Evolutionary conservation across 331 rosid species (phyloP), one percentile per base, ranked within the genome.

Genomic region (Prunus yedoensis): DNA sequence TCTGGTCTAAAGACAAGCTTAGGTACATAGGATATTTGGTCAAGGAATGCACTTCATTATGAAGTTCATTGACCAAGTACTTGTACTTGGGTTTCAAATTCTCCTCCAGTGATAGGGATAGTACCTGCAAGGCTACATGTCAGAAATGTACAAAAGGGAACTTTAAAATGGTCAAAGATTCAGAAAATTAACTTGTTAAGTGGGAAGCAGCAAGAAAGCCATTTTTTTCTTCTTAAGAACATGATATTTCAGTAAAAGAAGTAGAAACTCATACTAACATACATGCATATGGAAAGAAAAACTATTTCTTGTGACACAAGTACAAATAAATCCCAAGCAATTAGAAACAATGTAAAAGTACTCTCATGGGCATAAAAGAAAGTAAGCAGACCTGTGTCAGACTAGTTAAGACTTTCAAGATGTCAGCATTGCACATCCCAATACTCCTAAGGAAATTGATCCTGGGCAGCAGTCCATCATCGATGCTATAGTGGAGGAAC

Each of bases 1-100:
- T 89, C 85, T 95, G 97, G 73, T 95, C 96, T 75, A 95, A 84
- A 53, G 99, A 95, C 84, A 95, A 85, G 88, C 97, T 95, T 70
- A 95, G 88, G 81, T 95, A 95, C 91, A 82, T 89, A 0, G 99
- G 99, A 82, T 95, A 95, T 80, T 92, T 95, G 79, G 97, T 92
- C 97, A 95, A 85, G 68, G 96, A 89, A 20, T 87, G 80, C 61
- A 91, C 99, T 83, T 95, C 99, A 68, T 95, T 95, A 64, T 77
- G 77, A 52, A 95, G 97, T 87, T 95, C 97, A 71, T 95, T 91
- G 65, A 95, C 83, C 90, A 95, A 83, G 82, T 95, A 95, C 92
- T 84, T 83, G 74, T 95, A 92, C 86, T 95, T 95, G 51, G 99
- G 99, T 87, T 88, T 95, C 60, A 95, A 84, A 83, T 95, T 95